A percentile compares a stretch with the other conserved stretches of the same genome.
These are phyloP conservation scores for Lolium multiflorum DNA, from an alignment of 176 grass and related monocot species.

Conservation along the genomic window DNA sequence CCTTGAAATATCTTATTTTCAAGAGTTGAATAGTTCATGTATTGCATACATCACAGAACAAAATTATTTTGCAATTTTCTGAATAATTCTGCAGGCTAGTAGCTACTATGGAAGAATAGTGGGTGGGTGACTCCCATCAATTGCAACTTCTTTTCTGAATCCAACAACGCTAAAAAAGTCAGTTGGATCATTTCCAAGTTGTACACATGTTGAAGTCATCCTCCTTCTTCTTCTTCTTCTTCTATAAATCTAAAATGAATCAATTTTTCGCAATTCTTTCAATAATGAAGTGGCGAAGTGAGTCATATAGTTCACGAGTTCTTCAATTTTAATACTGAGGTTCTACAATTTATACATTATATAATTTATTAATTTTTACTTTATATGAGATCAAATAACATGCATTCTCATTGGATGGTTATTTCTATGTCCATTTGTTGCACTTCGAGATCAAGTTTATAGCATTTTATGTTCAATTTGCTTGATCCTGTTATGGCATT, in stretches of 20 bases:
- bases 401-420: not conserved
- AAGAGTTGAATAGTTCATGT: not conserved
- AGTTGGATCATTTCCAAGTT: not conserved
- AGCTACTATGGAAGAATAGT: conserved; percentile 26
- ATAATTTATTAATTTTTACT: not conserved
- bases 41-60: conserved; percentile 13
- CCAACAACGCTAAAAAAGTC: not conserved
- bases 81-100: conserved; percentile 21
- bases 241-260: conserved; percentile 20
- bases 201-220: conserved; percentile 1
- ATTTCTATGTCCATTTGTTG: not conserved
- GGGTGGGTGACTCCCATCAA: not conserved
- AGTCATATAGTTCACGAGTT: not conserved
- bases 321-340: not conserved
- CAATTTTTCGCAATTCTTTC: not conserved
- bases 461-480: conserved; percentile 26
- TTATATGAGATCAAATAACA: not conserved
- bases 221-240: not conserved
- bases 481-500: not conserved
- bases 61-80: conserved; percentile 15
- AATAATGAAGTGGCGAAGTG: conserved; percentile 20
- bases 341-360: not conserved
- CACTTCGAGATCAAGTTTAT: not conserved
- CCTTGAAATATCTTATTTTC: conserved; percentile 20
- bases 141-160: not conserved